Conservation (phyloP, 495 filamentous ascomycete genomes). For the Penicillium nucicola region DNA sequence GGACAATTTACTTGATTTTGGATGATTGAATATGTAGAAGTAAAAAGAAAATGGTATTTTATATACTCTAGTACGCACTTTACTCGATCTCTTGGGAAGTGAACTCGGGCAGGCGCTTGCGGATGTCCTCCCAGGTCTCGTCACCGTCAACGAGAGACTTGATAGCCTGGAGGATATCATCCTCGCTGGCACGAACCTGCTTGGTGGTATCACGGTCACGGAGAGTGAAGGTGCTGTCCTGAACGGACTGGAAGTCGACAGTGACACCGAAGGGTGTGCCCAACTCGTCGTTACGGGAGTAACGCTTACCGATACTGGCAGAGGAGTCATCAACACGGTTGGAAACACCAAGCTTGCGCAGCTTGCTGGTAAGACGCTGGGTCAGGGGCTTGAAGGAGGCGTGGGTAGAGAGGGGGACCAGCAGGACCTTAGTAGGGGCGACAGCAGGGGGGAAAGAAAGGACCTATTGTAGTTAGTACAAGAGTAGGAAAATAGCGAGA, state of each 20-base stretch:
- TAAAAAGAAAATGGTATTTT: constrained; percentile 20
- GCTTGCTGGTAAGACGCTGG: constrained; percentile 45
- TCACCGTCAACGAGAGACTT: constrained; percentile 57
- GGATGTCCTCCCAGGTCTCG: constrained; percentile 64
- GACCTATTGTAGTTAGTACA: constrained; percentile 39
- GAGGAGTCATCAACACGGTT: constrained; percentile 64
- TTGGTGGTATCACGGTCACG: constrained; percentile 65
- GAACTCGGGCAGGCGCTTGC: constrained; percentile 61
- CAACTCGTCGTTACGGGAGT: constrained; percentile 65
- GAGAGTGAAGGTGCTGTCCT: constrained; percentile 65
- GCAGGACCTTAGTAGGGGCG: constrained; percentile 67
- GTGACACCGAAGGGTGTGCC: constrained; percentile 65
- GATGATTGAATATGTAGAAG: not conserved
- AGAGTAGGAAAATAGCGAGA: not conserved
- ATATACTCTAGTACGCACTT: constrained; percentile 8
- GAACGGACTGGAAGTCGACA: constrained; percentile 68
- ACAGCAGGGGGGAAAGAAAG: constrained; percentile 64
- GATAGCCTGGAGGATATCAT: constrained; percentile 62
- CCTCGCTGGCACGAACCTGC: constrained; percentile 63
- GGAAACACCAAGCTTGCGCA: constrained; percentile 57
- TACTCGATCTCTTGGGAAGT: constrained; percentile 66
- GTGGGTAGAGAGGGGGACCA: constrained; percentile 63
- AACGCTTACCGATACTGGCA: constrained; percentile 68
- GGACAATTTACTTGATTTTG: not conserved
- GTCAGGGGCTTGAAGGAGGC: constrained; percentile 56